A percentile compares a stretch with the other conserved stretches of the same genome.
phyloP scores from a whole-genome alignment of 2,329 filamentous ascomycete genomes.

The Xylogone sp. region DNA sequence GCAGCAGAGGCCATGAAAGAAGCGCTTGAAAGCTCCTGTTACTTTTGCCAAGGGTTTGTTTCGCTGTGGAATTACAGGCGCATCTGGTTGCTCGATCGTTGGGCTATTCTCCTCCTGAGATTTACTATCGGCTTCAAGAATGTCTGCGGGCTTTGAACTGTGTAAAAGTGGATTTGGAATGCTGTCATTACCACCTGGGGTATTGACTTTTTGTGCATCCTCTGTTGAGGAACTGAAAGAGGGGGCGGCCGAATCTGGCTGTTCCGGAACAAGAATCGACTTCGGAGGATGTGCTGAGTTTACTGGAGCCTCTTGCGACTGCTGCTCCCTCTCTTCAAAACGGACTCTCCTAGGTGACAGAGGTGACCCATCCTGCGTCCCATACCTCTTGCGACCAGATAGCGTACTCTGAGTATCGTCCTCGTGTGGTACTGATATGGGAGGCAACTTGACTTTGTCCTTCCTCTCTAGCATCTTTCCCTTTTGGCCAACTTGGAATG shows the following conservation, averaged over 20 bases:
- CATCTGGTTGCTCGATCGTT: not conserved
- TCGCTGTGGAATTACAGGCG: not conserved
- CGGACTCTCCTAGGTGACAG: not conserved
- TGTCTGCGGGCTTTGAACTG: not conserved
- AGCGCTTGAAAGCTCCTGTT: not conserved
- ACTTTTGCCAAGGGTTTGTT: not conserved
- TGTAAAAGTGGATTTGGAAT: not conserved
- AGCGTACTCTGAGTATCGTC: not conserved
- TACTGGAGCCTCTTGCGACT: not conserved
- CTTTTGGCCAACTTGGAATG: not conserved
- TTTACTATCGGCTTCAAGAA: not conserved
- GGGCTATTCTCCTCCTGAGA: not conserved
- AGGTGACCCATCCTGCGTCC: not conserved
- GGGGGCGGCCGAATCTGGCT: not conserved
- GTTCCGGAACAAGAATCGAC: not conserved
- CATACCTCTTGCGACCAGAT: too few relatives aligned
- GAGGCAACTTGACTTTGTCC: not conserved
- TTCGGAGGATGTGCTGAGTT: not conserved
- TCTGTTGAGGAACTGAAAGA: not conserved
- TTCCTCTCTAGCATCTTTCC: not conserved
- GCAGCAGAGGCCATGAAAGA: not conserved
- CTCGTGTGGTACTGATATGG: not conserved
- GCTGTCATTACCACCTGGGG: not conserved
- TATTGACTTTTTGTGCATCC: not conserved
- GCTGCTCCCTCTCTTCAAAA: not conserved